phyloP scores from a whole-genome alignment of 768 basidiomycete species.

The Jaapia argillacea region DNA sequence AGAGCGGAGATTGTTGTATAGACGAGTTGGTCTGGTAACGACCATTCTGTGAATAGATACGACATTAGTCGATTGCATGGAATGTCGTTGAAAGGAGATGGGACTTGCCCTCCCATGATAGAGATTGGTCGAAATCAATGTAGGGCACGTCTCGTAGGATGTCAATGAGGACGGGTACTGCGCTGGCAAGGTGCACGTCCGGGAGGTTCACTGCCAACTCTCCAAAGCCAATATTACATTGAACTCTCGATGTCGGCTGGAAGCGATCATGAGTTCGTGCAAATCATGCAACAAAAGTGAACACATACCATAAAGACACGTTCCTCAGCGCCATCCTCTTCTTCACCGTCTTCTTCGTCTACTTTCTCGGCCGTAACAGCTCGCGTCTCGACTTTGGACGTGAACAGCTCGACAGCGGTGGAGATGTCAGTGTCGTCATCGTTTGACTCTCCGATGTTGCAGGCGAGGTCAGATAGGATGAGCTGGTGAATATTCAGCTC shows the following conservation, averaged over 20 bases:
- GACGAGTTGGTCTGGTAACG: constrained; percentile 77
- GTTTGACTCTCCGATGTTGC: constrained; percentile 36
- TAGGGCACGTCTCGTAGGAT: constrained; percentile 64
- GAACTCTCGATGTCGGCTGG: constrained; percentile 61
- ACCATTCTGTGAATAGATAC: constrained; percentile 67
- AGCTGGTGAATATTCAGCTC: constrained; percentile 72
- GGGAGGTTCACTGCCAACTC: constrained; percentile 64
- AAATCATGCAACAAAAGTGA: constrained; percentile 2
- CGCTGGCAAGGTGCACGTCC: constrained; percentile 36
- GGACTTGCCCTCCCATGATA: constrained; percentile 72
- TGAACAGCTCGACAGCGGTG: constrained; percentile 45
- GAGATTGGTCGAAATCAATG: constrained; percentile 66
- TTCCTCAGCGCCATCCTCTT: constrained; percentile 14
- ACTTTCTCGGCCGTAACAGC: constrained; percentile 7
- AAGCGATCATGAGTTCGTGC: not conserved
- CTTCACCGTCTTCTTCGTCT: constrained; percentile 1
- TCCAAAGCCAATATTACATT: constrained; percentile 79
- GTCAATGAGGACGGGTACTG: constrained; percentile 52
- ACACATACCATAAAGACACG: constrained; percentile 52
- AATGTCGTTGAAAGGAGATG: not conserved
- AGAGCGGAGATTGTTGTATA: constrained; percentile 72
- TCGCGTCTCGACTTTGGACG: constrained; percentile 47
- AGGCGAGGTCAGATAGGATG: constrained; percentile 67
- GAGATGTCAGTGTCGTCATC: constrained; percentile 26
- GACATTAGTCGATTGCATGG: constrained; percentile 1